Evolutionary conservation across 495 filamentous ascomycete species (phyloP), one percentile per base, ranked within the genome.

Genomic region (Pseudoneurospora amorphoporcata): DNA sequence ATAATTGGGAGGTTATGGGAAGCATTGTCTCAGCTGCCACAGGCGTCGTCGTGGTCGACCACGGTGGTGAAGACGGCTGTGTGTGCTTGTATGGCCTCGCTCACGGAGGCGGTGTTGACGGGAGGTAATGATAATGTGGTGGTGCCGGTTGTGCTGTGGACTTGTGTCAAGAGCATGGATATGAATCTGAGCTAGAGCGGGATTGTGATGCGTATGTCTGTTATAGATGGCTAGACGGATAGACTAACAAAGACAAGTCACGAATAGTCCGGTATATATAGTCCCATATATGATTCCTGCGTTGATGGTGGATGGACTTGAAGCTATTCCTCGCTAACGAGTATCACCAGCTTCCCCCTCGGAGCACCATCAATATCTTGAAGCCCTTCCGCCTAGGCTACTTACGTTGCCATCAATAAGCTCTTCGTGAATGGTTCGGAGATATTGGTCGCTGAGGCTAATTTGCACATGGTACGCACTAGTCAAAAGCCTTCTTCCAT

Each of bases 41-140:
- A 65, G 0, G 29, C 53, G 14, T 65, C 53, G 14, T 65, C 79
- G 76, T 86, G 85, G 83, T 39, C 77, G 41, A 79, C 76, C 70
- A 86, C 83, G 19, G 71, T 84, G 72, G 83, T 81, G 45, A 94
- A 92, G 79, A 87, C 90, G 68, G 82, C 85, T 23, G 77, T 90
- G 61, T 94, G 93, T 69, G 94, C 92, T 8, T 86, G 85, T 45
- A 89, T 94, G 71, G 93, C 95, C 39, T 97, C 94, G 81, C 86
- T 97, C 72, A 95, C 94, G 72, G 95, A 98, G 83, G 94, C 95
- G 23, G 94, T 98, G 72, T 83, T 98, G 71, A 98, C 96, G 65
- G 96, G 95, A 12, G 95, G 94, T 69, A 99, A 99, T 85, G 95
- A 99, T 84, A 99, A 99, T 85, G 95, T 99, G 37, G 88, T 98